These are phyloP conservation scores for Cryptococcus sp. DNA, from an alignment of 1,284 basidiomycete genomes.

Conservation along the genomic window DNA sequence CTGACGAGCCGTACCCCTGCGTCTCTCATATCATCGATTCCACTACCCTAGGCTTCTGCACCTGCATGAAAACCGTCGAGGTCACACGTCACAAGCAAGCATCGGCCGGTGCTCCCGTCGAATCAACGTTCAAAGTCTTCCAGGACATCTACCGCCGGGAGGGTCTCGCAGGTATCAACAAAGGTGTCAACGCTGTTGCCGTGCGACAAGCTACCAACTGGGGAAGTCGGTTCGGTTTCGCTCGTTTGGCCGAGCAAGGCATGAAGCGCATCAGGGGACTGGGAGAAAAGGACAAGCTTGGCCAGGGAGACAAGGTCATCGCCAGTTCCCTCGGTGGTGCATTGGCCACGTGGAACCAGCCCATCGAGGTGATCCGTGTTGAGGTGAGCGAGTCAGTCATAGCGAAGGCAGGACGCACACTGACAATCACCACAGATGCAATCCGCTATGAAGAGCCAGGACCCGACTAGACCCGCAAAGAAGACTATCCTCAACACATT, in stretches of 20 bases:
- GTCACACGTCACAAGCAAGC: constrained; percentile 96
- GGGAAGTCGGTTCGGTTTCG: constrained; percentile 99
- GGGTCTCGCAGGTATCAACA: constrained; percentile 96
- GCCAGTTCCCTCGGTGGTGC: constrained; percentile 91
- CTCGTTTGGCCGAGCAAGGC: constrained; percentile 81
- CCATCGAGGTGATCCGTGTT: constrained; percentile 71
- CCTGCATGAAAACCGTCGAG: constrained; percentile 97
- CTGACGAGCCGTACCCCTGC: background rate
- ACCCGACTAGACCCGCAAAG: constrained; percentile 78
- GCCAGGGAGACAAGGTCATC: constrained; percentile 81
- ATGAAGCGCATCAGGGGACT: constrained; percentile 59
- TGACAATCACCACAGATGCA: constrained; percentile 72
- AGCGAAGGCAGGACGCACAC: background rate
- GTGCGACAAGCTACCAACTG: constrained; percentile 98
- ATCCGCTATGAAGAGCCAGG: constrained; percentile 84
- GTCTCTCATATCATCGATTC: background rate
- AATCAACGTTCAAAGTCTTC: constrained; percentile 93
- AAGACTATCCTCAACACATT: constrained; percentile 90
- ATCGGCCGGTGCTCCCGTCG: constrained; percentile 83
- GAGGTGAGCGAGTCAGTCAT: constrained; percentile 35
- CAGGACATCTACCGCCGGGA: constrained; percentile 90
- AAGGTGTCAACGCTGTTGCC: constrained; percentile 98
- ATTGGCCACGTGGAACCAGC: constrained; percentile 98
- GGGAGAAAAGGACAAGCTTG: constrained; percentile 69
- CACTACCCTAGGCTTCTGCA: constrained; percentile 80